These are phyloP conservation scores for Penicillium pancosmium DNA, from an alignment of 495 filamentous ascomycete genomes.

Conservation along the genomic window DNA sequence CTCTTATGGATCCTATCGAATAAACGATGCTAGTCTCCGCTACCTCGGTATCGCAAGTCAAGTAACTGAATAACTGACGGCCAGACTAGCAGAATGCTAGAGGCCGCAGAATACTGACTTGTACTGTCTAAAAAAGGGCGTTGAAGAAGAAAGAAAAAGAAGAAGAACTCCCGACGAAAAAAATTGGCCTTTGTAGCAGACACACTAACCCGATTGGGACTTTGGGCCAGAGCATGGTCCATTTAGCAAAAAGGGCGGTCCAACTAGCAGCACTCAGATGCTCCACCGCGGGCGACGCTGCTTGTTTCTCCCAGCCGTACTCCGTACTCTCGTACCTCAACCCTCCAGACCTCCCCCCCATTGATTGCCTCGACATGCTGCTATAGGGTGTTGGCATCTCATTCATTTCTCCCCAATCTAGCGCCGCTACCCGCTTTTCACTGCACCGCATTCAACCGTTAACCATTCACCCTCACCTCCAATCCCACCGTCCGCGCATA, in stretches of 20 bases:
- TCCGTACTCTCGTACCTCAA: too few species aligned
- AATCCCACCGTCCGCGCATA: constrained; percentile 2
- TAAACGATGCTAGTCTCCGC: constrained; percentile 69
- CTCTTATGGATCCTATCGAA: constrained; percentile 74
- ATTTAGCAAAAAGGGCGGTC: background rate
- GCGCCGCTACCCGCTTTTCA: background rate
- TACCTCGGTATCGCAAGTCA: constrained; percentile 75
- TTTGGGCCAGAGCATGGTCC: too few species aligned
- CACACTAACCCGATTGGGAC: constrained; percentile 39
- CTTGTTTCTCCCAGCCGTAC: too few species aligned
- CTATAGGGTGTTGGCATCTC: background rate
- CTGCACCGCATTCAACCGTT: background rate
- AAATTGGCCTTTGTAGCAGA: background rate
- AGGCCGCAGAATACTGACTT: constrained; percentile 65
- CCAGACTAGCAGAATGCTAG: constrained; percentile 69
- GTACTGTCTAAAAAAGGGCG: constrained; percentile 88
- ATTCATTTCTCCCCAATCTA: background rate
- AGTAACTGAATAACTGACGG: constrained; percentile 62
- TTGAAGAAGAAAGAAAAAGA: constrained; percentile 54
- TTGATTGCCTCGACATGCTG: background rate
- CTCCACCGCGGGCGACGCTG: constrained; percentile 15
- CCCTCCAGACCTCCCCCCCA: background rate
- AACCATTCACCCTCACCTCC: background rate
- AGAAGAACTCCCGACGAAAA: constrained; percentile 29
- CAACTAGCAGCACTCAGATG: background rate